Evolutionary conservation across 345 rosid genomes (phyloP), one percentile per base, ranked within the genome.

Genomic region (Arabis alpina): DNA sequence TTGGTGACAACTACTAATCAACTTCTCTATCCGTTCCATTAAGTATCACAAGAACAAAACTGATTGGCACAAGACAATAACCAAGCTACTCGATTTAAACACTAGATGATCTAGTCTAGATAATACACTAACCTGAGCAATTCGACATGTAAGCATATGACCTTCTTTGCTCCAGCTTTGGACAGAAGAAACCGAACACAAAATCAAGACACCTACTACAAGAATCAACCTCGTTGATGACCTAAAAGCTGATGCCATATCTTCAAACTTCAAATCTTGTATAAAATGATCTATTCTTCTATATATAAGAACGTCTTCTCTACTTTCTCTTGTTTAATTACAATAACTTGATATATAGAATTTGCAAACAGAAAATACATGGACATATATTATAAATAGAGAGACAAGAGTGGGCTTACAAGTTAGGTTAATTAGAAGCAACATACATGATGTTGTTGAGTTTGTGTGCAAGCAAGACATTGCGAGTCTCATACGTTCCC

Each of bases 151-250:
- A 77, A 89, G 82, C 23, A 83, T 37, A 71, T 93, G 98, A 64
- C 97, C 98, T 79, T 93, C 98, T 78, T 88, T 93, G 78, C 98
- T 87, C 98, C 98, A 93, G 14, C 91, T 77, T 5, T 43, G 71
- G 41, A 85, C 82, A 34, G 73, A 79, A 10, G 87, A 77, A 58
- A 76, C 58, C 7, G 79, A 69, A 63, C 73, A 55, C 49, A 58
- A 72, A 71, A 78, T 76, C 75, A 85, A 37, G 15, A 59, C 47
- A 42, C 75, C 42, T 24, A 78, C 65, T 57, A 74, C 36, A 57
- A 81, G 50, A 68, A 80, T 65, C 59, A 58, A 66, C 48, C 48
- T 65, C 2, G 62, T 15, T 16, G 61, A 77, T 54, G 74, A 11
- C 64, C 71, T 81, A 64, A 36, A 73, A 23, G 53, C 9, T 10